phyloP scores from a whole-genome alignment of 129 eudicot species.

The Heracleum sosnowskyi region DNA sequence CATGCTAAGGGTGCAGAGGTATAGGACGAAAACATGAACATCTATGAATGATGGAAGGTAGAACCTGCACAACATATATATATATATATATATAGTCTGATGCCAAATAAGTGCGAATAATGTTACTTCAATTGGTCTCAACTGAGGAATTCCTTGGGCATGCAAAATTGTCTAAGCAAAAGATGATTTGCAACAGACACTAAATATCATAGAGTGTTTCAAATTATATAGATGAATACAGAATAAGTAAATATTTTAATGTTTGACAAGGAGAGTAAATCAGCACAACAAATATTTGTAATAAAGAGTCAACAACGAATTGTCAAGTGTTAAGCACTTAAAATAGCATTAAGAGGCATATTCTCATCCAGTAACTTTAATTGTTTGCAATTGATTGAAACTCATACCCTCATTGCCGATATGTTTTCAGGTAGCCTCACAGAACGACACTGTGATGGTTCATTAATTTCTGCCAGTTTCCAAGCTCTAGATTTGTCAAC shows the following conservation, averaged over 20 bases:
- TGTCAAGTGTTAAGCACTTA: not conserved
- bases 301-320: not conserved
- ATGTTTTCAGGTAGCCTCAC: constrained; percentile 55
- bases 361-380: not conserved
- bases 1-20: not conserved
- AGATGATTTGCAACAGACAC: too few species aligned
- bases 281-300: not conserved
- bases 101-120: too few species aligned
- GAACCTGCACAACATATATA: not conserved
- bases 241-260: not conserved
- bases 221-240: not conserved
- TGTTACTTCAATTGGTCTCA: too few species aligned
- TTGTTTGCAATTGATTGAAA: not conserved
- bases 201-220: not conserved
- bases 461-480: constrained; percentile 63
- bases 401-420: constrained; percentile 54
- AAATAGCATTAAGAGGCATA: not conserved
- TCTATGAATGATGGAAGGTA: not conserved
- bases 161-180: not conserved
- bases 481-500: constrained; percentile 48
- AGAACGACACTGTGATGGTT: constrained; percentile 65
- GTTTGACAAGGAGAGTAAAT: not conserved
- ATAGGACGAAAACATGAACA: not conserved
- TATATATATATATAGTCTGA: too few species aligned
- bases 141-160: too few species aligned